Conservation (phyloP, 495 filamentous ascomycete species). For the Tuber aestivum region DNA sequence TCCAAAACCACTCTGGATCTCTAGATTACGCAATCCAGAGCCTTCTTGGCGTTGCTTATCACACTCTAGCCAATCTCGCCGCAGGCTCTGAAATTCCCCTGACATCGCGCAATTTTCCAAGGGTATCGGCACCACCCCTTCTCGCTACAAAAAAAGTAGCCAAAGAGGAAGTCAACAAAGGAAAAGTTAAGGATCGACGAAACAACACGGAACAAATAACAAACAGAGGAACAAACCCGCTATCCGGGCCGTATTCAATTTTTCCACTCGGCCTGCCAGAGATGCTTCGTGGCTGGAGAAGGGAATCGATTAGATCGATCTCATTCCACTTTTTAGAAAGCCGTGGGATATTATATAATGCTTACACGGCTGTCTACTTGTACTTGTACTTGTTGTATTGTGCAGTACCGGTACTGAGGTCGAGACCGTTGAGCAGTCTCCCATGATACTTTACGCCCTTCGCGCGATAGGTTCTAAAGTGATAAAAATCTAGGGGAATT, state of each 20-base stretch:
- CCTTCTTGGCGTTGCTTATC: background rate
- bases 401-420: too few species aligned
- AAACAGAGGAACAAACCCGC: background rate
- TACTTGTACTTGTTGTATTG: too few species aligned
- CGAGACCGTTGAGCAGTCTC: background rate
- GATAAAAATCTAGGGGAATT: background rate
- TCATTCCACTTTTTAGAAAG: background rate
- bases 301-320: background rate
- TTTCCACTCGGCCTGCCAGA: background rate
- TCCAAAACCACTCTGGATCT: background rate
- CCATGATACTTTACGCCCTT: background rate
- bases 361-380: too few species aligned
- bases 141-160: background rate
- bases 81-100: background rate
- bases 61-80: background rate
- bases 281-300: background rate
- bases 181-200: background rate
- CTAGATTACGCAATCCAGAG: background rate
- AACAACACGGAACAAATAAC: background rate
- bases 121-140: background rate
- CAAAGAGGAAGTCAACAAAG: background rate
- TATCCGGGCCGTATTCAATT: background rate
- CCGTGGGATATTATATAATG: background rate
- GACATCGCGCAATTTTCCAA: background rate
- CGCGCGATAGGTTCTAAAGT: background rate